phyloP scores from a whole-genome alignment of 2,329 filamentous ascomycete species.

The Microthyrium microscopicum region DNA sequence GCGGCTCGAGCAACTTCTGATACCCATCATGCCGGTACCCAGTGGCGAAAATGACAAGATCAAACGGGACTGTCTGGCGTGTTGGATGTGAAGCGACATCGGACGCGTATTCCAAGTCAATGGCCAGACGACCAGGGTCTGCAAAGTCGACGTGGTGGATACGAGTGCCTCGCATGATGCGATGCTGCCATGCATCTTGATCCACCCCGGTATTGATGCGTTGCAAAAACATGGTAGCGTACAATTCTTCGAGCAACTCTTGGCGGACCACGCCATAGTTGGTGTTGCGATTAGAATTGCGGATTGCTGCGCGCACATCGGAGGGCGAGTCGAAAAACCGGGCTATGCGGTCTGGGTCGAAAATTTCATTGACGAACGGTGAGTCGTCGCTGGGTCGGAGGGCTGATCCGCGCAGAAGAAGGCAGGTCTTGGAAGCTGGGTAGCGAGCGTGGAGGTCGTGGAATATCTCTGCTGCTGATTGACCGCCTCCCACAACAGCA shows the following conservation, averaged over 20 bases:
- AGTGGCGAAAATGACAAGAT: conserved; percentile 72
- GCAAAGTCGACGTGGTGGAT: conserved; percentile 47
- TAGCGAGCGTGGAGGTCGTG: conserved; percentile 71
- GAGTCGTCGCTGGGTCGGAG: conserved; percentile 87
- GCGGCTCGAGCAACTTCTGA: conserved; percentile 53
- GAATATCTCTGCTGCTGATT: conserved; percentile 92
- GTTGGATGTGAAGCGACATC: too few species aligned
- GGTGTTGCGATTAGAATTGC: conserved; percentile 61
- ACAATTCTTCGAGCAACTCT: conserved; percentile 77
- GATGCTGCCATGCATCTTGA: conserved; percentile 62
- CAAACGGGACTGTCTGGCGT: too few species aligned
- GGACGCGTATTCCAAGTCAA: neutral
- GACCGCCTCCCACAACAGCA: conserved; percentile 74
- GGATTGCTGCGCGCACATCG: conserved; percentile 40
- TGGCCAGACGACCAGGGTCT: conserved; percentile 31
- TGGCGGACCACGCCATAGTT: conserved; percentile 92
- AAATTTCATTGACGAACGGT: conserved; percentile 93
- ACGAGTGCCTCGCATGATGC: conserved; percentile 54
- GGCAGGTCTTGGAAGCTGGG: conserved; percentile 58
- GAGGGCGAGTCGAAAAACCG: conserved; percentile 53
- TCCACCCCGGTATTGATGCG: conserved; percentile 53
- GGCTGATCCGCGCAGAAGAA: conserved; percentile 72
- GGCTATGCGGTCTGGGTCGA: conserved; percentile 76
- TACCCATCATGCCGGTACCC: conserved; percentile 71
- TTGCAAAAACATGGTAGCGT: conserved; percentile 77